These are phyloP conservation scores for Yamadazyma spencermartinsiae DNA, from an alignment of 1,139 yeast species.

Conservation along the genomic window DNA sequence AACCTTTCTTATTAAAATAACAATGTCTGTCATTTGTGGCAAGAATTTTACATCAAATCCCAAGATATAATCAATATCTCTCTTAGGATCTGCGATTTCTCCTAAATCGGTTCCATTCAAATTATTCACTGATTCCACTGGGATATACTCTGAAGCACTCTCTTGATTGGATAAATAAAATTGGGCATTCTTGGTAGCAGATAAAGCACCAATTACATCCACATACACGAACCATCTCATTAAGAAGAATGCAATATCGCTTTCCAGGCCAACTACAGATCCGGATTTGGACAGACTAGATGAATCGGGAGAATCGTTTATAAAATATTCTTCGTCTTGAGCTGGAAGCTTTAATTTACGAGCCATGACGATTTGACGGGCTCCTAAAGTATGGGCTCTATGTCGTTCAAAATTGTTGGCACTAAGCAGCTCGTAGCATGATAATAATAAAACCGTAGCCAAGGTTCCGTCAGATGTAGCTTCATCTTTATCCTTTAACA, in stretches of 20 bases:
- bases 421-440: conserved; percentile 62
- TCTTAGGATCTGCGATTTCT: conserved; percentile 24
- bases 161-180: conserved; percentile 22
- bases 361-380: conserved; percentile 65
- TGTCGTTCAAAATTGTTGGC: conserved; percentile 53
- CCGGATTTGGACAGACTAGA: conserved; percentile 8
- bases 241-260: conserved; percentile 57
- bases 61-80: conserved; percentile 55
- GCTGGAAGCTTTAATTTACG: conserved; percentile 28
- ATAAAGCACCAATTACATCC: conserved; percentile 65
- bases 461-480: conserved; percentile 67
- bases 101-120: conserved; percentile 13
- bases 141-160: conserved; percentile 15
- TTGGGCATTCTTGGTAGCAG: conserved; percentile 35
- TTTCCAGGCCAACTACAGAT: conserved; percentile 24
- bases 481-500: conserved; percentile 52
- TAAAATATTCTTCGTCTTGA: conserved; percentile 5
- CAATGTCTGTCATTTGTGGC: conserved; percentile 49
- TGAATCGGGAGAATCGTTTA: conserved; percentile 14
- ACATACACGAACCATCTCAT: conserved; percentile 73
- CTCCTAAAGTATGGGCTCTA: conserved; percentile 68
- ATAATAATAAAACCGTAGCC: conserved; percentile 60
- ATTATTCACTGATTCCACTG: conserved; percentile 19
- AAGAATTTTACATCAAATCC: conserved; percentile 60
- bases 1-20: conserved; percentile 42